Base-by-base conservation (phyloP, 208 protist species). In the Leishmania tropica region DNA sequence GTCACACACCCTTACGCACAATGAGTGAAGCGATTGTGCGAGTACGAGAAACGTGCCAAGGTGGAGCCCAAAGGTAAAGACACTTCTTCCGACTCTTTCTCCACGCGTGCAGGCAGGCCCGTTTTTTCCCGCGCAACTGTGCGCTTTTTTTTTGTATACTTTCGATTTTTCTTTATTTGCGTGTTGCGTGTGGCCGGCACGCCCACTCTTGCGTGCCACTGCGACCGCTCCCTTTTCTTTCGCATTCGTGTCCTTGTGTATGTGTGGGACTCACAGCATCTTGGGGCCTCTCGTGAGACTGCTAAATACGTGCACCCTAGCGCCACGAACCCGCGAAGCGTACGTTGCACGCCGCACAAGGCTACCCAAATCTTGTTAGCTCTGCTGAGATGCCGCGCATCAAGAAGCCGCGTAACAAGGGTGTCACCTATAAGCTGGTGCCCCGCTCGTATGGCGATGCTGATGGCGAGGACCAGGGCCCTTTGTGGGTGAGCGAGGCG, bases 381-480 rank as follows among this genome's bases (percentile, higher is more conserved):
- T 31, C 31, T 40, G 40, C 11, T 62, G 15, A 28, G 2, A 90
- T 90, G 87, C 87, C 87, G 65, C 82, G 78, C 54, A 35, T 79
- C 3, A 90, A 90, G 79, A 90, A 90, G 68, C 78, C 83, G 0
- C 87, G 87, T 40, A 83, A 71, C 58, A 90, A 89, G 71, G 90
- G 90, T 17, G 80, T 86, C 11, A 92, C 90, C 15, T 96, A 93
- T 81, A 93, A 93, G 73, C 78, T 97, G 17, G 92, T 97, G 4
- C 90, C 93, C 48, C 91, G 85, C 62, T 85, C 92, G 24, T 90
- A 93, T 68, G 88, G 89, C 21, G 92, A 97, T 51, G 68, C 76
- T 10, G 54, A 85, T 42, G 82, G 86, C 51, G 88, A 81, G 35
- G 83, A 83, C n/a, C 65, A 85, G 45, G 76, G 72, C 5, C 83